These are phyloP conservation scores for Hyaloscypha hepaticicola DNA, from an alignment of 495 filamentous ascomycete species.

Conservation along the genomic window DNA sequence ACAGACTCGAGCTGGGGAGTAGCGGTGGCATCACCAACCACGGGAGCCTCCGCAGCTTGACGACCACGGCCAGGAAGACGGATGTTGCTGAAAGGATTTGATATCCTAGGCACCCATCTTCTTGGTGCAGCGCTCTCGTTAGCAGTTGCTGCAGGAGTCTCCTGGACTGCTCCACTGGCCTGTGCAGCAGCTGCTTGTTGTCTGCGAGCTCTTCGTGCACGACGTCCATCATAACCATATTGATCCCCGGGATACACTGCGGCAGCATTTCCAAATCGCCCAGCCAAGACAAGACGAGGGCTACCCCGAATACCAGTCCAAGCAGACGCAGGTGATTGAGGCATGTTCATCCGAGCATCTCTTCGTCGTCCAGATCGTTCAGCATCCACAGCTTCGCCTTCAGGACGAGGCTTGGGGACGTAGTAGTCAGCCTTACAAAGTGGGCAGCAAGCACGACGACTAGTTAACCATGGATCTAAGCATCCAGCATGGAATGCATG, in stretches of 20 bases:
- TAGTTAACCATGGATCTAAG: constrained; percentile 95
- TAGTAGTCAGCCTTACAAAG: constrained; percentile 98
- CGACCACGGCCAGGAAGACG: constrained; percentile 29
- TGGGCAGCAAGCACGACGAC: constrained; percentile 89
- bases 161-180: not conserved
- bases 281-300: constrained; percentile 27
- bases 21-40: constrained; percentile 25
- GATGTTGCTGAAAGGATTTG: constrained; percentile 23
- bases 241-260: constrained; percentile 9
- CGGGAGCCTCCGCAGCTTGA: constrained; percentile 17
- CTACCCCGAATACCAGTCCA: constrained; percentile 31
- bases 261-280: constrained; percentile 13
- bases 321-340: constrained; percentile 21
- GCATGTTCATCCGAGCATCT: constrained; percentile 17
- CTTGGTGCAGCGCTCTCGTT: constrained; percentile 17
- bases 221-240: not conserved
- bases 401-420: constrained; percentile 47
- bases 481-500: constrained; percentile 96
- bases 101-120: constrained; percentile 20
- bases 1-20: constrained; percentile 43
- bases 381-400: constrained; percentile 39
- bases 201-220: constrained; percentile 7
- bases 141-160: not conserved
- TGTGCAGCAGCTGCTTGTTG: not conserved
- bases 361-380: constrained; percentile 28